Conservation (phyloP, 352 stramenopile genomes). For the Phytophthora citricola region DNA sequence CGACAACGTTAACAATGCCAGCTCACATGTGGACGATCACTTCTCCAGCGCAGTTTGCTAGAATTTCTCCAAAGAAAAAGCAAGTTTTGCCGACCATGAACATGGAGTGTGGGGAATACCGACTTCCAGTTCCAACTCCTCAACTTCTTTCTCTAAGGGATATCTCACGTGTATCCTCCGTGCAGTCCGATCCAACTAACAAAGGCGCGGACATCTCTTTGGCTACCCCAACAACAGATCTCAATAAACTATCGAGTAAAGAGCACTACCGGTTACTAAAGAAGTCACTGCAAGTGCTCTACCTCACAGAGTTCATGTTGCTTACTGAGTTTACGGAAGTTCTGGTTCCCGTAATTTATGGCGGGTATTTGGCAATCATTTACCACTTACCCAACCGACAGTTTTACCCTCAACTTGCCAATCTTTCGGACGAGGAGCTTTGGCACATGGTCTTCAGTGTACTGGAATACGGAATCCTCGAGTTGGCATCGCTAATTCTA, state of each 20-base stretch:
- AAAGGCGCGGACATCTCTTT: conserved; percentile 3
- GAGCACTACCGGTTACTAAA: conserved; percentile 22
- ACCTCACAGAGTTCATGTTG: conserved; percentile 50
- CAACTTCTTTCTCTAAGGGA: neutral
- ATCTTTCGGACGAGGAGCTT: conserved; percentile 14
- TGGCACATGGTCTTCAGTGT: conserved; percentile 13
- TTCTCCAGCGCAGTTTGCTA: neutral
- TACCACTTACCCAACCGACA: conserved; percentile 38
- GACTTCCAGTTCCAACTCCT: conserved; percentile 4
- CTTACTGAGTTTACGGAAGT: conserved; percentile 51
- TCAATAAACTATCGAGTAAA: conserved; percentile 7
- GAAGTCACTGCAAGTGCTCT: conserved; percentile 32
- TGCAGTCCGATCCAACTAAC: neutral
- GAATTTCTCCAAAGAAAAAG: conserved; percentile 13
- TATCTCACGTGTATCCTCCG: neutral
- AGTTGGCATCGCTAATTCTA: conserved; percentile 20
- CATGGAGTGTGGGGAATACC: conserved; percentile 1
- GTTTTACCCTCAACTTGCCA: conserved; percentile 36
- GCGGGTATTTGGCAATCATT: conserved; percentile 31
- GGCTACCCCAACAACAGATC: neutral
- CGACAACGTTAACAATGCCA: neutral
- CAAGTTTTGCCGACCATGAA: conserved; percentile 24
- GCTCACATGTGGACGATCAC: neutral
- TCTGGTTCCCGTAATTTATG: conserved; percentile 39
- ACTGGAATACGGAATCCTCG: conserved; percentile 22